phyloP scores from a whole-genome alignment of 305 asterid species.

The Fraxinus baroniana region DNA sequence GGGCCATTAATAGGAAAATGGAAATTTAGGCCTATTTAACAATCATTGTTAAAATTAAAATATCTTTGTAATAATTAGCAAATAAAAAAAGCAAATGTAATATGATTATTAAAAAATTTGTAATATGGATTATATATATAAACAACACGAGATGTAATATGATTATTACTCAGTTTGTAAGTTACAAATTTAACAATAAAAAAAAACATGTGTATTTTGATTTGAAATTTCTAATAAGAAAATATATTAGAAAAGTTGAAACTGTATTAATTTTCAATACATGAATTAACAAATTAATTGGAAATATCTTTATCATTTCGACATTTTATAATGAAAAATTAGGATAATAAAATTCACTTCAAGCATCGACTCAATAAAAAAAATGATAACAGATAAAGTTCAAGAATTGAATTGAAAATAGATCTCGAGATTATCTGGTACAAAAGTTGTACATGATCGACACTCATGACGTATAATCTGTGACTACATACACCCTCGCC shows the following conservation, averaged over 20 bases:
- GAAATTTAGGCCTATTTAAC: too few relatives aligned
- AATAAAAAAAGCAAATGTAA: too few relatives aligned
- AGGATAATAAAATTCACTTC: neutral
- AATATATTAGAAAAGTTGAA: neutral
- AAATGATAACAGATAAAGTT: neutral
- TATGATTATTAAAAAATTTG: too few relatives aligned
- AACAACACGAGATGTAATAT: too few relatives aligned
- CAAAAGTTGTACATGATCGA: neutral
- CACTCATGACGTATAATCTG: neutral
- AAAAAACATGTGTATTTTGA: neutral
- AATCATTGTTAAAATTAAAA: too few relatives aligned
- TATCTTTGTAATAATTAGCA: too few relatives aligned
- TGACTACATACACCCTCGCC: neutral
- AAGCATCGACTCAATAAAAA: neutral
- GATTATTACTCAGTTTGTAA: too few relatives aligned
- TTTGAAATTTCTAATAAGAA: neutral
- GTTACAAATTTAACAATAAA: too few relatives aligned
- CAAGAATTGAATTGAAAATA: neutral
- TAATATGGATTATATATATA: too few relatives aligned
- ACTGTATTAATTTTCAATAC: neutral
- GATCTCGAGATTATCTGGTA: neutral
- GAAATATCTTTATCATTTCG: neutral
- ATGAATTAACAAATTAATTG: neutral
- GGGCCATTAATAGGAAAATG: neutral
- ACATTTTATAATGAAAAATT: neutral